Base-by-base conservation (phyloP, 148 eudicot species). In the Cornus kousa region DNA sequence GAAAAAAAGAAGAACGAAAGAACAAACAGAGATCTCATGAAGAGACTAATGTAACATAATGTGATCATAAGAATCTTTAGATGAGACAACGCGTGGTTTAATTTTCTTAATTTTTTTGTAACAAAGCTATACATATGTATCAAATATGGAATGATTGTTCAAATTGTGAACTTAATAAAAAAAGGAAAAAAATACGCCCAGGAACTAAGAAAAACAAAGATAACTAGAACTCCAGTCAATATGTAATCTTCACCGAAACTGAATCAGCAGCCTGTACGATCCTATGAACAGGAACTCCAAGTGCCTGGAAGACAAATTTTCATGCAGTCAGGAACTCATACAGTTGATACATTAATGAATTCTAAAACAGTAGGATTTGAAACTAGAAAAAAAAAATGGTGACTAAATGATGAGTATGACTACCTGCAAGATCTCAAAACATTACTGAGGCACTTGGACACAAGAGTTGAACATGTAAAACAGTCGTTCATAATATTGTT, bases 211-310 rank as follows among this genome's bases (percentile, higher is more conserved):
- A 72, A 55, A 5, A 20, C 12, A 59, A 77, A 43, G 14, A 48
- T 33, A 69, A 79, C 33, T 3, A 60, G 71, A 71, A 24, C 46
- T 76, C 2, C 31, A 35, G 20, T 43, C 28, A 53, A 40, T 60
- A 77, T 7, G 20, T 22, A 80, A 78, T 23, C 81, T 39, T n/a
- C 93, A 96, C 99, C 85, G 97, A 93, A 66, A 91, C 97, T 66
- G 99, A 92, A 85, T 96, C 99, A 74, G 99, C 99, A 74, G 95
- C 95, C 81, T 89, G 93, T 70, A 94, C 97, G 76, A 96, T 89
- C 87, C 98, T 92, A 74, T 87, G 84, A 77, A 94, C 86, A 68
- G 99, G 93, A 81, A 96, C 94, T 57, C 94, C 93, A 76, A 96
- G 95, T 74, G 95, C 97, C 99, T 96, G 92, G 57, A 81, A 79